phyloP scores from a whole-genome alignment of 495 filamentous ascomycete genomes.

The Hypoxylon fragiforme region DNA sequence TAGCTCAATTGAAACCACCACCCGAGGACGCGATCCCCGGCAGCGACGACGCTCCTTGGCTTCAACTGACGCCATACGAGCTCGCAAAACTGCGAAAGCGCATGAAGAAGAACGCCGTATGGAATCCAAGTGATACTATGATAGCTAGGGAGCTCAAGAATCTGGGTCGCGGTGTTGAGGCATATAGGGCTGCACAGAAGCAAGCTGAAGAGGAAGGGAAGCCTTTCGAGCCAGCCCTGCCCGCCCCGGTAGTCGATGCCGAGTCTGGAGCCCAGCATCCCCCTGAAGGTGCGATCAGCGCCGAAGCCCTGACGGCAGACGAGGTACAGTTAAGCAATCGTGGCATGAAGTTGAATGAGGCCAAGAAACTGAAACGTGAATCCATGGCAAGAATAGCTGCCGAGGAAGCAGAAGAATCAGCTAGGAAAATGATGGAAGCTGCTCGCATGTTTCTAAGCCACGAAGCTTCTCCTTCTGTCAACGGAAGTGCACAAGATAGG shows the following conservation, averaged over 20 bases:
- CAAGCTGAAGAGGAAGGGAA: constrained; percentile 68
- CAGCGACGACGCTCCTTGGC: constrained; percentile 81
- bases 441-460: constrained; percentile 55
- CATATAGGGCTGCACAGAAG: constrained; percentile 69
- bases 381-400: constrained; percentile 67
- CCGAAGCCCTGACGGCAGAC: constrained; percentile 53
- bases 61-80: constrained; percentile 86
- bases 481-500: constrained; percentile 32
- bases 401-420: constrained; percentile 66
- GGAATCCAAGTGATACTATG: constrained; percentile 96
- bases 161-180: constrained; percentile 75
- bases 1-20: constrained; percentile 75
- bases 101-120: constrained; percentile 99
- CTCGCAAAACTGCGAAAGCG: constrained; percentile 88
- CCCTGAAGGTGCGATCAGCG: constrained; percentile 54
- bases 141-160: constrained; percentile 82
- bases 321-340: constrained; percentile 71
- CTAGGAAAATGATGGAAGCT: constrained; percentile 57
- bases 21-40: constrained; percentile 75
- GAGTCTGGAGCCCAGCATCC: constrained; percentile 50
- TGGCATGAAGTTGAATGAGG: constrained; percentile 90
- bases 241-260: constrained; percentile 49
- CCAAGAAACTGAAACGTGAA: constrained; percentile 87
- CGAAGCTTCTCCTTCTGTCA: constrained; percentile 35
- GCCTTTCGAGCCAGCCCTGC: constrained; percentile 57